Evolutionary conservation across 2,329 filamentous ascomycete species (phyloP).

Genomic region (Pestalotiopsis sp.): DNA sequence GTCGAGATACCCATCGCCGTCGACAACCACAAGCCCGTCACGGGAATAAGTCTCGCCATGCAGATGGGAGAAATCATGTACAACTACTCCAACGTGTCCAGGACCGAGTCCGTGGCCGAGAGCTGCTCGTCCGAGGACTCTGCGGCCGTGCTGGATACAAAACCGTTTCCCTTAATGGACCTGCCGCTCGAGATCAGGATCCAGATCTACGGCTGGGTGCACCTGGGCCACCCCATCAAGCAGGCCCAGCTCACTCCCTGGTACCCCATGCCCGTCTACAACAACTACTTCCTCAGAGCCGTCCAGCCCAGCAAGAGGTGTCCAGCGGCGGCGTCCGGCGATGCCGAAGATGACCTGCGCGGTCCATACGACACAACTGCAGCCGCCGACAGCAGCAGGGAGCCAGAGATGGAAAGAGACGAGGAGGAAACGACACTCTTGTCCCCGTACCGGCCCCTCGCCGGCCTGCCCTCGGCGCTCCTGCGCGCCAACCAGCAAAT

Average conservation of each 20-base stretch:
- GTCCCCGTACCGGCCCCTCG: constrained; percentile 37
- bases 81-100: neutral
- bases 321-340: neutral
- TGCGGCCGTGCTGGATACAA: neutral
- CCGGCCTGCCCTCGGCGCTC: constrained; percentile 42
- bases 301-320: constrained; percentile 14
- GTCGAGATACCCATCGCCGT: neutral
- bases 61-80: constrained; percentile 4
- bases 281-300: constrained; percentile 32
- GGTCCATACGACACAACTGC: neutral
- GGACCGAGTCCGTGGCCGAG: neutral
- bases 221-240: constrained; percentile 39
- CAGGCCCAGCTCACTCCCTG: constrained; percentile 41
- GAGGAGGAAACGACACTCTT: constrained; percentile 22
- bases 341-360: neutral
- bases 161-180: constrained; percentile 31
- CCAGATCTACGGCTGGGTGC: constrained; percentile 47
- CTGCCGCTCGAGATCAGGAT: constrained; percentile 49
- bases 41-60: neutral
- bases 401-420: neutral
- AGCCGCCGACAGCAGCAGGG: neutral
- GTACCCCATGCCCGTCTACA: constrained; percentile 38
- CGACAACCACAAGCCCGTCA: neutral
- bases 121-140: neutral
- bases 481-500: constrained; percentile 41